A percentile compares a stretch with the other conserved stretches of the same genome.
Evolutionary conservation across 352 stramenopile species (phyloP).

Genomic region (Pythium sukuiense): DNA sequence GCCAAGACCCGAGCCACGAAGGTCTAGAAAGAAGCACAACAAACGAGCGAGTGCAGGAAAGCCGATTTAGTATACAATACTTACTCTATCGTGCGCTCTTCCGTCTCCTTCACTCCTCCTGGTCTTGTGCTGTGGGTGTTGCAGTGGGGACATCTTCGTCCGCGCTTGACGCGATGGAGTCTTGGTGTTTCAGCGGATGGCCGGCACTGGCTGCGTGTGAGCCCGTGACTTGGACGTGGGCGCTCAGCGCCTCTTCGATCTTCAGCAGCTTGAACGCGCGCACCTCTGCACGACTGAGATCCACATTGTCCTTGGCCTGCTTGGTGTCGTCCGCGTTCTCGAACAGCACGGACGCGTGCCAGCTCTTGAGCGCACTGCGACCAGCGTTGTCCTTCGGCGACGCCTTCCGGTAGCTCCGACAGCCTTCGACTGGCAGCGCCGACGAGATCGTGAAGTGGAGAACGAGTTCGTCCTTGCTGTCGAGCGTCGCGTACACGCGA

Average conservation of each 20-base stretch:
- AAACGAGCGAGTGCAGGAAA: not conserved
- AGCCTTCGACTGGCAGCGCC: conserved; percentile 50
- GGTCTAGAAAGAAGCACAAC: not conserved
- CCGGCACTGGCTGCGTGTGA: conserved; percentile 23
- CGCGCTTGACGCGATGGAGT: conserved; percentile 29
- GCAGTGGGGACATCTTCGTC: not conserved
- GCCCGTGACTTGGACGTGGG: conserved; percentile 59
- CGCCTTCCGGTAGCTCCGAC: conserved; percentile 56
- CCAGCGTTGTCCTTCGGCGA: conserved; percentile 24
- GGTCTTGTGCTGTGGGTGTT: not conserved
- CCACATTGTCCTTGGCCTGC: conserved; percentile 70
- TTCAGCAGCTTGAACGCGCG: conserved; percentile 78
- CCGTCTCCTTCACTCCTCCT: not conserved
- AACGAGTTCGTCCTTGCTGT: conserved; percentile 69
- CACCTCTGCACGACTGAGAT: conserved; percentile 71
- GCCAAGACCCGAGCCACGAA: not conserved
- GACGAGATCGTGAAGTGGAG: conserved; percentile 70
- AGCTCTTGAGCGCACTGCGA: conserved; percentile 36
- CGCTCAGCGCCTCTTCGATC: conserved; percentile 69
- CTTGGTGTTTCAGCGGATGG: conserved; percentile 17
- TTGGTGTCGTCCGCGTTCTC: conserved; percentile 54
- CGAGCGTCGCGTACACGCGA: conserved; percentile 66
- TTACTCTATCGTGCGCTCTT: conserved; percentile 3
- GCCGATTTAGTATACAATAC: not conserved
- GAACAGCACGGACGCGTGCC: conserved; percentile 72